These are phyloP conservation scores for Scedosporium dehoogii DNA, from an alignment of 2,329 filamentous ascomycete genomes.

Conservation along the genomic window DNA sequence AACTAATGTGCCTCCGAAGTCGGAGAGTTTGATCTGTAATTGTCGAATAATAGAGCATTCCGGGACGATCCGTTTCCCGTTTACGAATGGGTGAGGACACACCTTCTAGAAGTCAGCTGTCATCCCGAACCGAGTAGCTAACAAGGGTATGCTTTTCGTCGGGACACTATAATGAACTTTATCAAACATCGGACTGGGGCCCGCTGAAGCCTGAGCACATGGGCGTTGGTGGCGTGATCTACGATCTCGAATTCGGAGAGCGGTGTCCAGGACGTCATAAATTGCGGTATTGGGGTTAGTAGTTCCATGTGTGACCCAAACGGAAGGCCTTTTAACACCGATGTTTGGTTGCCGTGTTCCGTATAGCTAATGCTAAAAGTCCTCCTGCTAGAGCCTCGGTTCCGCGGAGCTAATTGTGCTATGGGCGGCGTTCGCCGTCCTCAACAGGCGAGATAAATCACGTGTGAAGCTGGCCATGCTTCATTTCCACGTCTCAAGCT, in stretches of 20 bases:
- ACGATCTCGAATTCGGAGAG: too few species aligned
- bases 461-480: too few species aligned
- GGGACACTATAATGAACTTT: neutral
- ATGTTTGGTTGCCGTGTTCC: neutral
- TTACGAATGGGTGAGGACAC: neutral
- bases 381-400: too few species aligned
- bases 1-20: neutral
- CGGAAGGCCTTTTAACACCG: neutral
- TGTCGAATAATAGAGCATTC: neutral
- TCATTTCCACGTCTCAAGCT: too few species aligned
- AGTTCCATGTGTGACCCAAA: too few species aligned
- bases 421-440: too few species aligned
- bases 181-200: neutral
- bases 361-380: neutral
- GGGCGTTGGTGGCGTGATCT: constrained; percentile 10
- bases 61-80: neutral
- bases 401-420: too few species aligned
- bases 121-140: too few species aligned
- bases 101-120: neutral
- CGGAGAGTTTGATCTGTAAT: neutral
- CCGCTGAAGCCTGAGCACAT: neutral
- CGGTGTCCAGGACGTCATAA: too few species aligned
- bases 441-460: too few species aligned
- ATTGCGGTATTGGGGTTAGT: too few species aligned
- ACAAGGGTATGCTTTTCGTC: too few species aligned